Evolutionary conservation across 1,139 yeast genomes (phyloP).

Genomic region (Schizosaccharomyces versatilis): DNA sequence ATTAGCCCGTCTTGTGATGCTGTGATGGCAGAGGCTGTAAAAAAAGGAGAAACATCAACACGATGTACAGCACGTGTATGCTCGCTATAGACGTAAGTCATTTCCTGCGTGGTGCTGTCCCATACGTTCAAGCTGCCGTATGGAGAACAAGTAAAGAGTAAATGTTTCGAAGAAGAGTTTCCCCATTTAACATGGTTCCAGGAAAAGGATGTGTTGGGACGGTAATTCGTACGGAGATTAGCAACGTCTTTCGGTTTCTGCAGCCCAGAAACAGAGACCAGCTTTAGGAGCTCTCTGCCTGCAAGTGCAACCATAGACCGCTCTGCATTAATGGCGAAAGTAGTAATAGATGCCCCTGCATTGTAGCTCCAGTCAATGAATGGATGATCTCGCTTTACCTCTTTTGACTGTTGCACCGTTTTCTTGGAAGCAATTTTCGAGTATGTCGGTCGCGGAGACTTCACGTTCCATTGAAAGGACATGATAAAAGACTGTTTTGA

Average conservation of each 20-base stretch:
- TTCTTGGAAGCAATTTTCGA: not conserved
- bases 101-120: slow-evolving; percentile 12
- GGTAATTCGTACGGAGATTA: slow-evolving; percentile 12
- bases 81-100: slow-evolving; percentile 24
- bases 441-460: not conserved
- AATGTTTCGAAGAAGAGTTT: slow-evolving; percentile 12
- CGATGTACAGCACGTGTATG: slow-evolving; percentile 70
- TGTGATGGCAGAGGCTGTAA: slow-evolving; percentile 40
- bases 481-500: too few species aligned
- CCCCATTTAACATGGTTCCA: slow-evolving; percentile 22
- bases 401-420: not conserved
- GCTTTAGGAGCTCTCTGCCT: slow-evolving; percentile 15
- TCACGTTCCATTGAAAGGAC: too few species aligned
- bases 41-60: slow-evolving; percentile 41
- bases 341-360: not conserved
- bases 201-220: slow-evolving; percentile 12
- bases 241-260: slow-evolving; percentile 6
- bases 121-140: slow-evolving; percentile 11
- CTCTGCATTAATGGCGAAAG: slow-evolving; percentile 5
- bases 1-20: slow-evolving; percentile 86
- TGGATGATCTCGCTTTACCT: not conserved
- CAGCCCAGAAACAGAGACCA: slow-evolving; percentile 14
- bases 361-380: not conserved
- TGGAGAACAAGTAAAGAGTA: slow-evolving; percentile 10
- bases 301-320: slow-evolving; percentile 5